Percentiles rank a stretch among this genome's conserved stretches.
Evolutionary conservation across 768 basidiomycete species (phyloP).

Genomic region (Tylopilus cervinicoccineus): DNA sequence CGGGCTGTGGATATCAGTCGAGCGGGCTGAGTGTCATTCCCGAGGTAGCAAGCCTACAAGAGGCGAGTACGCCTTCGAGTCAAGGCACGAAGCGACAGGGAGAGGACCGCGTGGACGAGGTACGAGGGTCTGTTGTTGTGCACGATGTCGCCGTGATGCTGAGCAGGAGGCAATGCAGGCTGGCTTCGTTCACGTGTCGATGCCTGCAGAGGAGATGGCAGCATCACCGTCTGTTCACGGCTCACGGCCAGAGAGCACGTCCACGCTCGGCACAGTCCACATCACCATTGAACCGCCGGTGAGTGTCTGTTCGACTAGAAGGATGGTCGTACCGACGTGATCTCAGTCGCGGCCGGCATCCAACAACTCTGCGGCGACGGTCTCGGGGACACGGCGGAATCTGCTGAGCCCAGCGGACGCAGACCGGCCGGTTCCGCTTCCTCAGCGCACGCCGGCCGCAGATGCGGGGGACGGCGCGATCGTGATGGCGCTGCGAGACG

Average conservation of each 20-base stretch:
- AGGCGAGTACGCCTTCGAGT: constrained; percentile 19
- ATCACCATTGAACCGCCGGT: constrained; percentile 34
- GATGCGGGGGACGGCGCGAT: constrained; percentile 10
- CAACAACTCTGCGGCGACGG: constrained; percentile 27
- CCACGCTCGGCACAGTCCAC: constrained; percentile 29
- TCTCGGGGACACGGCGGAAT: constrained; percentile 22
- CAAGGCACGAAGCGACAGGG: constrained; percentile 32
- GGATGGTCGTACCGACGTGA: too few species aligned
- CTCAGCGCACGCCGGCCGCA: constrained; percentile 8
- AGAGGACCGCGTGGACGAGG: constrained; percentile 37
- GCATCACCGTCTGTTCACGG: too few species aligned
- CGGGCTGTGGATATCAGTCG: constrained; percentile 27
- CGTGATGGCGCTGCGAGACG: constrained; percentile 25
- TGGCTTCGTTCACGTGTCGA: constrained; percentile 34
- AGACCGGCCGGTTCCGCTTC: constrained; percentile 34
- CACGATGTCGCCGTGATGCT: constrained; percentile 12
- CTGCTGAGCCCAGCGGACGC: constrained; percentile 41
- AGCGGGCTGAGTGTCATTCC: constrained; percentile 51
- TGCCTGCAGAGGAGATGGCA: constrained; percentile 27
- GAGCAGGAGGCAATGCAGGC: constrained; percentile 15
- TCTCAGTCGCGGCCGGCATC: constrained; percentile 41
- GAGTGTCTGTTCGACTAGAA: constrained; percentile 11
- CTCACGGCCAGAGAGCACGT: constrained; percentile 29
- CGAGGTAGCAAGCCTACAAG: constrained; percentile 46
- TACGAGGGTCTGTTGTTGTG: constrained; percentile 11